These are phyloP conservation scores for Lumnitzera racemosa DNA, from an alignment of 345 rosid genomes.

Conservation along the genomic window DNA sequence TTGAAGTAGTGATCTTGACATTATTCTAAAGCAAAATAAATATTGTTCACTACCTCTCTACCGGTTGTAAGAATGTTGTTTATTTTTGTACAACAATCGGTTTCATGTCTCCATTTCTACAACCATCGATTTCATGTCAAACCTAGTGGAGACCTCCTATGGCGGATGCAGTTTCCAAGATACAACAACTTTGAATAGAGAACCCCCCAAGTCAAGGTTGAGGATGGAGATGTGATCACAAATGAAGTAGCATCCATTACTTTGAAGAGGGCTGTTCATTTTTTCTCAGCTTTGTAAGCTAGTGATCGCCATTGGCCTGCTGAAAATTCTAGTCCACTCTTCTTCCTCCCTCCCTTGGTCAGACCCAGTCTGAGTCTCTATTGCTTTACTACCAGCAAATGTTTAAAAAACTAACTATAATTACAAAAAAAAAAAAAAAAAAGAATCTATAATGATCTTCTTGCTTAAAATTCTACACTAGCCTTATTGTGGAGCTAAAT, in stretches of 20 bases:
- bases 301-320: conserved; percentile 35
- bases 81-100: no score
- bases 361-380: no score
- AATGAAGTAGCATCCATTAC: conserved; percentile 18
- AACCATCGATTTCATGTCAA: conserved; percentile 14
- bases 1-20: no score
- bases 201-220: conserved; percentile 19
- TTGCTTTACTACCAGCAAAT: no score
- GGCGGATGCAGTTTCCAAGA: conserved; percentile 22
- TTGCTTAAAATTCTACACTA: no score
- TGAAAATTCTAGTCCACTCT: conserved; percentile 29
- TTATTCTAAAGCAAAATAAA: no score
- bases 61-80: no score
- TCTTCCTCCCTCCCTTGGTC: conserved; percentile 24
- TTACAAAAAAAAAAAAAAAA: no score
- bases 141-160: conserved; percentile 18
- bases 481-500: no score
- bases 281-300: conserved; percentile 32
- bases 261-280: conserved; percentile 19
- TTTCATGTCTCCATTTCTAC: conserved; percentile 19
- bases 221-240: conserved; percentile 24
- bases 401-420: no score
- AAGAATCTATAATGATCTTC: no score
- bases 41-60: no score
- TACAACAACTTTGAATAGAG: conserved; percentile 24